Percentiles rank a stretch among this genome's conserved stretches.
Evolutionary conservation across 768 basidiomycete genomes (phyloP).

Genomic region (Myochromella boudieri): DNA sequence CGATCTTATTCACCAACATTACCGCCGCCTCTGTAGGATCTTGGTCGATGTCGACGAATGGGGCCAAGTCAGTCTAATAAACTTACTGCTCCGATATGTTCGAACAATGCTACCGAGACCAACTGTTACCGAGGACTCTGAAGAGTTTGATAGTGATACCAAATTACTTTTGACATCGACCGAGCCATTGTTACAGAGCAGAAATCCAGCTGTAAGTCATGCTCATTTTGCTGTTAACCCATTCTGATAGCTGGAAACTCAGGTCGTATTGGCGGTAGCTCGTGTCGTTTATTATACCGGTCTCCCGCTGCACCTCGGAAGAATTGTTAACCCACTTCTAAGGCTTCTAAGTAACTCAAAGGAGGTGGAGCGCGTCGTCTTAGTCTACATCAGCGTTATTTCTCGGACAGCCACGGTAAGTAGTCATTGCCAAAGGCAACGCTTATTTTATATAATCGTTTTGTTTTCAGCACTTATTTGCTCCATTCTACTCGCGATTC

Average conservation of each 20-base stretch:
- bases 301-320: constrained; percentile 51
- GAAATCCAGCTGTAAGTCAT: constrained; percentile 80
- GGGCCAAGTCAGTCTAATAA: constrained; percentile 84
- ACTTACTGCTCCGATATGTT: constrained; percentile 79
- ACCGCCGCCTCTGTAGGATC: constrained; percentile 78
- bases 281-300: constrained; percentile 76
- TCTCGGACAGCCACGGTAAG: constrained; percentile 67
- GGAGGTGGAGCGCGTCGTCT: constrained; percentile 75
- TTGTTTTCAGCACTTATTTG: constrained; percentile 55
- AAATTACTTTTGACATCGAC: constrained; percentile 69
- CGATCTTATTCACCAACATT: constrained; percentile 88
- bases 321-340: constrained; percentile 71
- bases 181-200: constrained; percentile 79
- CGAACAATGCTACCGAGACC: constrained; percentile 80
- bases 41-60: constrained; percentile 94
- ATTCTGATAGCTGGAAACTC: not conserved
- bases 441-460: not conserved
- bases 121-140: constrained; percentile 31
- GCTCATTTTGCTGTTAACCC: not conserved
- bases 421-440: constrained; percentile 7
- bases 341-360: constrained; percentile 65
- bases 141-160: constrained; percentile 77
- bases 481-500: constrained; percentile 63
- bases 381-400: constrained; percentile 71
- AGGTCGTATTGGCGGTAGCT: constrained; percentile 82